phyloP scores from a whole-genome alignment of 768 basidiomycete genomes.

The Boletales sp. region DNA sequence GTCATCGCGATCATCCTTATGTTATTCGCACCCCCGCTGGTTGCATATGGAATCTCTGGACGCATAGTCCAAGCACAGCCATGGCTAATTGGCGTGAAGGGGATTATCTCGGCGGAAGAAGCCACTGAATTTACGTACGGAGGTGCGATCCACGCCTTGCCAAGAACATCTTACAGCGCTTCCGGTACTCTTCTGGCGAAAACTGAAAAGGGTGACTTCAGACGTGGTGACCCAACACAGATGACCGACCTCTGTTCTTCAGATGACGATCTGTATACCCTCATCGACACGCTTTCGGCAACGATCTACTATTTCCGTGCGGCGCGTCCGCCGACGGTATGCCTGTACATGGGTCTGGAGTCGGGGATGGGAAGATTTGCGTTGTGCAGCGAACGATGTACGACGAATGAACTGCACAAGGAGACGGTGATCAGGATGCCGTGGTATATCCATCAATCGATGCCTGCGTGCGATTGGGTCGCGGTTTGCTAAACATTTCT shows the following conservation, averaged over 20 bases:
- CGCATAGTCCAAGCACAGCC: slow-evolving; percentile 15
- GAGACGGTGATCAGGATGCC: slow-evolving; percentile 25
- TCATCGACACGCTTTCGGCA: slow-evolving; percentile 20
- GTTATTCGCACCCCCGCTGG: slow-evolving; percentile 5
- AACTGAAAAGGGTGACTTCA: slow-evolving; percentile 6
- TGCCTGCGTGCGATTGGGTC: slow-evolving; percentile 23
- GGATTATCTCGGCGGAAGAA: slow-evolving; percentile 20
- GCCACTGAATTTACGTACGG: slow-evolving; percentile 16
- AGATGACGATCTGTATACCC: slow-evolving; percentile 16
- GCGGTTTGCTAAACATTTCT: background rate
- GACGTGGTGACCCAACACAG: slow-evolving; percentile 16
- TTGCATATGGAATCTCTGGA: slow-evolving; percentile 16
- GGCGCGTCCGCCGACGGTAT: slow-evolving; percentile 20
- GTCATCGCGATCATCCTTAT: slow-evolving; percentile 8
- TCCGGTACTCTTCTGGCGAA: slow-evolving; percentile 13
- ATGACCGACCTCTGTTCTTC: background rate
- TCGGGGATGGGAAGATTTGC: slow-evolving; percentile 20
- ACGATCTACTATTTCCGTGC: slow-evolving; percentile 25
- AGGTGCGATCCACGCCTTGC: slow-evolving; percentile 1
- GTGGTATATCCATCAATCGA: slow-evolving; percentile 11
- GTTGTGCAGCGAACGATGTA: slow-evolving; percentile 20
- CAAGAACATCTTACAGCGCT: slow-evolving; percentile 16
- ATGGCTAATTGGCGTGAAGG: slow-evolving; percentile 24
- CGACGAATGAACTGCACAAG: slow-evolving; percentile 19
- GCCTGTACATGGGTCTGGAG: slow-evolving; percentile 18